phyloP scores from a whole-genome alignment of 1,139 yeast species.

The Candida tetrigidarum region DNA sequence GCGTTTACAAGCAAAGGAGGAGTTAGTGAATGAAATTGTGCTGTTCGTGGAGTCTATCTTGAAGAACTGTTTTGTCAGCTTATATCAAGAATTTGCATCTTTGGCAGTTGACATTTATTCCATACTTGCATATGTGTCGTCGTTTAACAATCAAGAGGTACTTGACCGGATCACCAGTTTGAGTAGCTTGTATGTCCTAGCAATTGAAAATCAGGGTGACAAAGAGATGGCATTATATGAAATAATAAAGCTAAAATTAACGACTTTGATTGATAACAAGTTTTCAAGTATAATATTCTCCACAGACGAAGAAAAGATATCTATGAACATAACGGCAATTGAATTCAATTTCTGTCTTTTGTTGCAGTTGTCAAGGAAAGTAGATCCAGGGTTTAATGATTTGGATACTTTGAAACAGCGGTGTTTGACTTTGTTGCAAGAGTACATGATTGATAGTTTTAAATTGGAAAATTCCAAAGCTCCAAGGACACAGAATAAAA shows the following conservation, averaged over 20 bases:
- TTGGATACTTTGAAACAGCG: slow-evolving; percentile 17
- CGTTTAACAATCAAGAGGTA: slow-evolving; percentile 16
- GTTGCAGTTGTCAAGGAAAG: slow-evolving; percentile 19
- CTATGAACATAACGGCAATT: slow-evolving; percentile 30
- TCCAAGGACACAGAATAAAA: neutral
- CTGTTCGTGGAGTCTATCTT: slow-evolving; percentile 28
- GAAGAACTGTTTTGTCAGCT: slow-evolving; percentile 33
- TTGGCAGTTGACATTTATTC: slow-evolving; percentile 35
- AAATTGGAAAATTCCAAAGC: slow-evolving; percentile 13
- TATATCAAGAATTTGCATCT: slow-evolving; percentile 38
- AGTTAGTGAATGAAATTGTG: slow-evolving; percentile 26
- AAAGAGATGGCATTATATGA: slow-evolving; percentile 18
- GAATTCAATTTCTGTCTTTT: slow-evolving; percentile 35
- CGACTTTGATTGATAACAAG: slow-evolving; percentile 30
- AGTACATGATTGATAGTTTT: slow-evolving; percentile 22
- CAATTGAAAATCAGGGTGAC: slow-evolving; percentile 1
- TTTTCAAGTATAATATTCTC: slow-evolving; percentile 29
- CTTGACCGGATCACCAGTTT: slow-evolving; percentile 10
- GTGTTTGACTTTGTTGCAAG: slow-evolving; percentile 21
- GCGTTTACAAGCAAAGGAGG: slow-evolving; percentile 28
- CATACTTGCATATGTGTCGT: slow-evolving; percentile 22
- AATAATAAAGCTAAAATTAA: slow-evolving; percentile 24
- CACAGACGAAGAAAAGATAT: slow-evolving; percentile 38
- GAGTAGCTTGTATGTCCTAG: slow-evolving; percentile 1
- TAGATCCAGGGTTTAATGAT: slow-evolving; percentile 11